A percentile compares a stretch with the other conserved stretches of the same genome.
These are phyloP conservation scores for Sanguinoderma infundibulare DNA, from an alignment of 1,284 basidiomycete species.

Conservation along the genomic window DNA sequence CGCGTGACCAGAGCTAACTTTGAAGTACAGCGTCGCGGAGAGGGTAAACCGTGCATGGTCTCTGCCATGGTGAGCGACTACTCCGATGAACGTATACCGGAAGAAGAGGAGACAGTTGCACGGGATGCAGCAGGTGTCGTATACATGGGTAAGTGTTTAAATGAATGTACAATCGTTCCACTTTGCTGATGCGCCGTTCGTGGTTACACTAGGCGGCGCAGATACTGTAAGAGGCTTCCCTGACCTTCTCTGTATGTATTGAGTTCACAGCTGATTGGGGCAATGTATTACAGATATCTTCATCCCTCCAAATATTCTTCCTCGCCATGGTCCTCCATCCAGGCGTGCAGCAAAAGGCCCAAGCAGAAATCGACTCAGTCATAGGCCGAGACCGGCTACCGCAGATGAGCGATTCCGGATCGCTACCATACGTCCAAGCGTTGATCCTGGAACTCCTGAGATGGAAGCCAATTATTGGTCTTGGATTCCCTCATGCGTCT, in stretches of 20 bases:
- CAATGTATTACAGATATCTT: slow-evolving; percentile 16
- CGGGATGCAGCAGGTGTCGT: background rate
- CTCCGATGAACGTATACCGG: background rate
- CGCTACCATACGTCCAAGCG: slow-evolving; percentile 25
- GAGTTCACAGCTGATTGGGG: too few species aligned
- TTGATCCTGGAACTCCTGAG: slow-evolving; percentile 28
- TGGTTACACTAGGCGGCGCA: background rate
- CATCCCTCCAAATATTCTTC: slow-evolving; percentile 36
- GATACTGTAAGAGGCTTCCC: background rate
- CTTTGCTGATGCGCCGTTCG: background rate
- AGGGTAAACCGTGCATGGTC: background rate
- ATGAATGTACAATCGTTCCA: too few species aligned
- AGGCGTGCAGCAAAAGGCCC: slow-evolving; percentile 34
- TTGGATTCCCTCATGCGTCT: slow-evolving; percentile 9
- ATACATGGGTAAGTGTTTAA: background rate
- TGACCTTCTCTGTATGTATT: background rate
- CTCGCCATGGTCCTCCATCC: slow-evolving; percentile 40
- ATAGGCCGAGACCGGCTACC: slow-evolving; percentile 27
- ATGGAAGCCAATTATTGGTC: slow-evolving; percentile 23
- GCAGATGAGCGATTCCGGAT: slow-evolving; percentile 14
- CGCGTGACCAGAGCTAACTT: too few species aligned
- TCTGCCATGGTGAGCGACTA: background rate
- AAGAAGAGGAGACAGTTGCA: background rate
- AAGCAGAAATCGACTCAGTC: slow-evolving; percentile 35
- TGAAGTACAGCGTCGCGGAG: background rate